These are phyloP conservation scores for Penicillium sp. DNA, from an alignment of 2,329 filamentous ascomycete genomes.

Conservation along the genomic window DNA sequence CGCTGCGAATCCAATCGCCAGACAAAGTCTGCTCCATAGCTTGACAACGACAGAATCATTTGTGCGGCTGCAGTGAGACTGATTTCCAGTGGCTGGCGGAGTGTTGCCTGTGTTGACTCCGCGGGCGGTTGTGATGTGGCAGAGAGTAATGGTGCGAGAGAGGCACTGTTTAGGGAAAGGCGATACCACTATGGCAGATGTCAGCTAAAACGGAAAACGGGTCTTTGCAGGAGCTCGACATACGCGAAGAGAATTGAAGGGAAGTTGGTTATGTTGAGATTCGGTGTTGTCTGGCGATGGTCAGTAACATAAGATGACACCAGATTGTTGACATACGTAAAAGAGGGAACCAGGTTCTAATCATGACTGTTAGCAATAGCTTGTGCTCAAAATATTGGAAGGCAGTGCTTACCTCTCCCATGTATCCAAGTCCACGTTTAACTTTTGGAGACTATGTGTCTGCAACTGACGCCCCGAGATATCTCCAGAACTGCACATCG, in stretches of 20 bases:
- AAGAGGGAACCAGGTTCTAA: neutral
- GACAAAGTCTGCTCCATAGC: conserved; percentile 5
- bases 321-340: neutral
- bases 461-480: conserved; percentile 18
- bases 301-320: conserved; percentile 1
- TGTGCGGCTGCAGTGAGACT: conserved; percentile 16
- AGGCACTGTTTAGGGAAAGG: conserved; percentile 10
- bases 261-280: conserved; percentile 23
- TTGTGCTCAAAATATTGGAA: neutral
- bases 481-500: conserved; percentile 19
- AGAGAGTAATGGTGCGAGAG: conserved; percentile 4
- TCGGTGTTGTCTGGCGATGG: conserved; percentile 10
- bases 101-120: conserved; percentile 1
- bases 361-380: too few relatives aligned
- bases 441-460: conserved; percentile 8
- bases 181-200: conserved; percentile 9
- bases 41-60: conserved; percentile 15
- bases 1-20: conserved; percentile 13
- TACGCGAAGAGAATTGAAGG: conserved; percentile 24
- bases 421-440: conserved; percentile 20
- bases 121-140: conserved; percentile 1
- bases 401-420: conserved; percentile 19
- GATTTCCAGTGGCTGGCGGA: conserved; percentile 8
- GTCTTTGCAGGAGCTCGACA: neutral
- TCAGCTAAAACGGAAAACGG: conserved; percentile 1